Evolutionary conservation across 2,329 filamentous ascomycete genomes (phyloP).

Genomic region (Ceratocystis alfenasii): DNA sequence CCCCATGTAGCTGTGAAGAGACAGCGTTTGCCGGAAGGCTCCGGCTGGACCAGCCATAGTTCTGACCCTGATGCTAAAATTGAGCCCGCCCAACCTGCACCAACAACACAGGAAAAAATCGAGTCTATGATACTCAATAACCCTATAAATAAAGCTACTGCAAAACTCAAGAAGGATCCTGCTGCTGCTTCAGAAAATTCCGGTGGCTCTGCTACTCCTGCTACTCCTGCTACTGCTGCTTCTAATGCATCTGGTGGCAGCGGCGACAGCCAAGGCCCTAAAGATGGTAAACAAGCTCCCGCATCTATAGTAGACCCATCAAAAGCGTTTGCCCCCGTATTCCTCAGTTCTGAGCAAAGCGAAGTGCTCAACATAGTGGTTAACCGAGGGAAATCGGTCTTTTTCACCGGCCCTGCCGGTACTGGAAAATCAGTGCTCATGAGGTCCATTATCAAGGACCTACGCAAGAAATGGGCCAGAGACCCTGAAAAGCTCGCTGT

Average conservation of each 20-base stretch:
- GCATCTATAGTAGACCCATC: constrained; percentile 23
- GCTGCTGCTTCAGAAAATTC: neutral
- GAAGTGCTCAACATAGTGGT: constrained; percentile 74
- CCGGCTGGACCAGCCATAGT: neutral
- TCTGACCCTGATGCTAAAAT: neutral
- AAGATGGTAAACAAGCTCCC: neutral
- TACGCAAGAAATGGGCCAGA: constrained; percentile 62
- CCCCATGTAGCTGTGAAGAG: constrained; percentile 14
- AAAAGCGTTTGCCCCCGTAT: constrained; percentile 43
- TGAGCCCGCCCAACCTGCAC: constrained; percentile 30
- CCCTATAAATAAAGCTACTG: neutral
- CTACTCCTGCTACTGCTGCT: neutral
- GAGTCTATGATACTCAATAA: constrained; percentile 9
- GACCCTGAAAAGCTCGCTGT: constrained; percentile 82
- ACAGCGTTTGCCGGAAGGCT: constrained; percentile 13
- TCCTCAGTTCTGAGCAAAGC: constrained; percentile 75
- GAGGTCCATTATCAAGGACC: constrained; percentile 71
- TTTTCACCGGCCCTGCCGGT: constrained; percentile 93
- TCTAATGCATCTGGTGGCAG: neutral
- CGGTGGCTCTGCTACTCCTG: neutral
- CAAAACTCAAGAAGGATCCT: neutral
- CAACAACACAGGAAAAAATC: constrained; percentile 10
- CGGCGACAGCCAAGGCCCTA: neutral
- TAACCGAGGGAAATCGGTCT: constrained; percentile 72
- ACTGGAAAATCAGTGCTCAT: constrained; percentile 96